Percentiles rank a stretch among this genome's conserved stretches.
phyloP scores from a whole-genome alignment of 73 alveolate species.

The Uronychia binucleata region DNA sequence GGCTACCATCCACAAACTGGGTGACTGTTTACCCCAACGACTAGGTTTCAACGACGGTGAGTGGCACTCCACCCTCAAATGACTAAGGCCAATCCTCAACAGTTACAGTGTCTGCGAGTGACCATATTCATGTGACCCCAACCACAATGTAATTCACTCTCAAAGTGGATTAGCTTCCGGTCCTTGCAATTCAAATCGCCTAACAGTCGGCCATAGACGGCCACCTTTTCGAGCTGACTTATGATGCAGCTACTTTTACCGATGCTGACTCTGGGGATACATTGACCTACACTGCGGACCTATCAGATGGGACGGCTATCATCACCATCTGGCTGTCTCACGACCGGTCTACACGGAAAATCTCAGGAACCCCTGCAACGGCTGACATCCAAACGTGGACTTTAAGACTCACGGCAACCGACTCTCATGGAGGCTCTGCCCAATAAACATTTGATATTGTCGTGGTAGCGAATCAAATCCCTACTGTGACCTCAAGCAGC shows the following conservation, averaged over 20 bases:
- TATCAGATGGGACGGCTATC: not conserved
- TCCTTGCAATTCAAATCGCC: not conserved
- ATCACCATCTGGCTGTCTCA: not conserved
- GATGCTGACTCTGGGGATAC: conserved; percentile 8
- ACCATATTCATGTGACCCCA: conserved; percentile 5
- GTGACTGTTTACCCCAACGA: not conserved
- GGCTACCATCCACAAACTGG: not conserved
- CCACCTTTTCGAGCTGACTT: not conserved
- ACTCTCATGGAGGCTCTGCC: not conserved
- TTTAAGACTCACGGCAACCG: conserved; percentile 1
- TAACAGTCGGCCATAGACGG: not conserved
- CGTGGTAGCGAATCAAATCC: not conserved
- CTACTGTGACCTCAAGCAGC: not conserved
- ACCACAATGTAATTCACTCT: not conserved
- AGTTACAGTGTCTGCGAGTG: not conserved
- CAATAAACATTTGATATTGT: not conserved
- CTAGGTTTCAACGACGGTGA: not conserved
- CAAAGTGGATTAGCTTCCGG: not conserved
- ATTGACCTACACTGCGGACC: not conserved
- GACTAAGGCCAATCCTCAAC: not conserved
- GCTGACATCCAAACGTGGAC: not conserved
- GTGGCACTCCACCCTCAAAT: not conserved
- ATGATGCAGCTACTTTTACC: not conserved
- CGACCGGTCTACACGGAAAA: not conserved
- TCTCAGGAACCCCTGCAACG: not conserved